phyloP scores from a whole-genome alignment of 208 protist species.

The Trypanosoma mega region DNA sequence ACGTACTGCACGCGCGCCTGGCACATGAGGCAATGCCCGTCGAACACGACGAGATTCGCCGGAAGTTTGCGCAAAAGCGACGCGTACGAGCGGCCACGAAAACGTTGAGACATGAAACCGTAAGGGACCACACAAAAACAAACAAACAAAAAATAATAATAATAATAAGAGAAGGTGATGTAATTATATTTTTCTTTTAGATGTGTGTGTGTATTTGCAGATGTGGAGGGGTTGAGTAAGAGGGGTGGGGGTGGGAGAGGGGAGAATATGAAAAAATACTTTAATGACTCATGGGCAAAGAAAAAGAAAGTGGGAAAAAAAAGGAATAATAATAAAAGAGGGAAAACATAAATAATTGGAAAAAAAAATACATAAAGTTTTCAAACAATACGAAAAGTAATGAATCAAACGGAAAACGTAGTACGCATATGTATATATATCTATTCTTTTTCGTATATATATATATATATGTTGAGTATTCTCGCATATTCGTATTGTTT shows the following conservation, averaged over 20 bases:
- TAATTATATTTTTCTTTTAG: no score
- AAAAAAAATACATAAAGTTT: slow-evolving; percentile 3
- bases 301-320: not conserved
- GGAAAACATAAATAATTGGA: not conserved
- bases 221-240: no score
- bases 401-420: not conserved
- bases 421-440: no score
- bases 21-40: slow-evolving; percentile 76
- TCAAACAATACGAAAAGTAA: not conserved
- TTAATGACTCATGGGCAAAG: not conserved
- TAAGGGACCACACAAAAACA: not conserved
- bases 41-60: slow-evolving; percentile 75
- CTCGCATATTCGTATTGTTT: not conserved
- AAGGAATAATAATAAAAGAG: not conserved
- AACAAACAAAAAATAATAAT: not conserved
- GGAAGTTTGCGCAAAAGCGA: slow-evolving; percentile 61
- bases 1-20: slow-evolving; percentile 71
- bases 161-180: not conserved
- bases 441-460: not conserved
- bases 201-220: no score
- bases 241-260: no score
- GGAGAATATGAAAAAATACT: no score
- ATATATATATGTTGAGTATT: not conserved
- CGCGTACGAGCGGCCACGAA: slow-evolving; percentile 37
- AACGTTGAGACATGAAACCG: slow-evolving; percentile 30